Percentiles rank a stretch among this genome's conserved stretches.
Evolutionary conservation across 2,329 filamentous ascomycete genomes (phyloP).

Genomic region (Phialocephala subalpina): DNA sequence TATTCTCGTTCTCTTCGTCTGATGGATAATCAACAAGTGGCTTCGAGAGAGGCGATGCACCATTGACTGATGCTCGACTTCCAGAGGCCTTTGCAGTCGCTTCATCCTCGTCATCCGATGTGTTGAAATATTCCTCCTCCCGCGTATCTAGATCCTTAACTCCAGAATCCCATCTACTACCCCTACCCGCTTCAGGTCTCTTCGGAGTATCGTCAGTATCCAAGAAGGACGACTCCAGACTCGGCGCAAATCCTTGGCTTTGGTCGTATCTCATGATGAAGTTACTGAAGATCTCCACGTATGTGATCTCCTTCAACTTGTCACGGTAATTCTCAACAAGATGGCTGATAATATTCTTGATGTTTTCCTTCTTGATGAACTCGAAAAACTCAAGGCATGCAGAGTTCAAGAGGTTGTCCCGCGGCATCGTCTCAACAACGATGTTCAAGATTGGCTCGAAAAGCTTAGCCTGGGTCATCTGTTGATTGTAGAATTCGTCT

Average conservation of each 20-base stretch:
- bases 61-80: constrained; percentile 57
- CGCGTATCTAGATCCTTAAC: constrained; percentile 85
- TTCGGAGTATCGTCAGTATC: constrained; percentile 65
- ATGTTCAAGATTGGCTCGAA: constrained; percentile 88
- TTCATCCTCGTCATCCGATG: constrained; percentile 86
- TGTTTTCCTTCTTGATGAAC: constrained; percentile 81
- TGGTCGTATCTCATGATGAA: constrained; percentile 83
- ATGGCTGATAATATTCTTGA: constrained; percentile 84
- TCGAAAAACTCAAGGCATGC: constrained; percentile 95
- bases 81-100: constrained; percentile 47
- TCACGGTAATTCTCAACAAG: constrained; percentile 86
- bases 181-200: constrained; percentile 57
- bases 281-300: constrained; percentile 84
- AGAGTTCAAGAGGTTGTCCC: constrained; percentile 93
- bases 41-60: constrained; percentile 67
- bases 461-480: constrained; percentile 82
- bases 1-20: constrained; percentile 83
- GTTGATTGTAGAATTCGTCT: constrained; percentile 89
- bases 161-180: constrained; percentile 66
- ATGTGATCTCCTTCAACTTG: constrained; percentile 76
- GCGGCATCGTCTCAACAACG: constrained; percentile 83
- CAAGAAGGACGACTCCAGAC: constrained; percentile 72
- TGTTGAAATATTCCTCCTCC: constrained; percentile 95
- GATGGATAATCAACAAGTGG: constrained; percentile 92
- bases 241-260: constrained; percentile 71